Base-by-base conservation (phyloP, 305 asterid species). In the Plantago coronopus region DNA sequence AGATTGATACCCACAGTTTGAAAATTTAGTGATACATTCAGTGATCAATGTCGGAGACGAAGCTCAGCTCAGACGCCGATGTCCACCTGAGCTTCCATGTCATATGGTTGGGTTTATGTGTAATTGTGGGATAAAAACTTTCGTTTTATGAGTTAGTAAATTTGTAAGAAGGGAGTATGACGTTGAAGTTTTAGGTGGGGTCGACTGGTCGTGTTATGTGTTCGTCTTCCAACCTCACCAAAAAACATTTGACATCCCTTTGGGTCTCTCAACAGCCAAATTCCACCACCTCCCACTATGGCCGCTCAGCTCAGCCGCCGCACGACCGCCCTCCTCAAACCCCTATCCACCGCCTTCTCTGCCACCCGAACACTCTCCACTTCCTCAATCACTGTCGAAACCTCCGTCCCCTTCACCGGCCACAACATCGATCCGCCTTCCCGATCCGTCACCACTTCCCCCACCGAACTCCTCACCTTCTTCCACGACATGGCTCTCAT, bases 361-460 rank as follows among this genome's bases (percentile, higher is more conserved):
- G 44, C 73, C 72, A 48, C 79, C 59, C 89, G 89, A 70, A 69
- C 61, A 67, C 79, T 88, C 62, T 62, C 91, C 31, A 57, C 87
- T 70, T 69, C 84, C 66, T 63, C 89, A 17, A 77, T 89, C 60
- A 81, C 87, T 53, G 69, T 89, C 19, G 95, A 89, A 64, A 87
- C 95, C 40, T 81, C 91, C 62, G 72, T 89, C 65, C 95, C 95
- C 11, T 89, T 89, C 83, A 87, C 88, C 58, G 78, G 74, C 23
- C 97, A 89, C 84, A 81, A 61, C 38, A 77, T 89, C 82, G 97
- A 89, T 40, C 95, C 90, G 3, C 97, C 97, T 0, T 79, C 97
- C 14, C 90, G 90, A 61, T 61, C 95, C 67, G 80, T 89, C 18
- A 82, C 81, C 15, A 87, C 95, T 42, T 57, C 74, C 23, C 68